These are phyloP conservation scores for Sporothrix mexicana DNA, from an alignment of 2,329 filamentous ascomycete species.

Conservation along the genomic window DNA sequence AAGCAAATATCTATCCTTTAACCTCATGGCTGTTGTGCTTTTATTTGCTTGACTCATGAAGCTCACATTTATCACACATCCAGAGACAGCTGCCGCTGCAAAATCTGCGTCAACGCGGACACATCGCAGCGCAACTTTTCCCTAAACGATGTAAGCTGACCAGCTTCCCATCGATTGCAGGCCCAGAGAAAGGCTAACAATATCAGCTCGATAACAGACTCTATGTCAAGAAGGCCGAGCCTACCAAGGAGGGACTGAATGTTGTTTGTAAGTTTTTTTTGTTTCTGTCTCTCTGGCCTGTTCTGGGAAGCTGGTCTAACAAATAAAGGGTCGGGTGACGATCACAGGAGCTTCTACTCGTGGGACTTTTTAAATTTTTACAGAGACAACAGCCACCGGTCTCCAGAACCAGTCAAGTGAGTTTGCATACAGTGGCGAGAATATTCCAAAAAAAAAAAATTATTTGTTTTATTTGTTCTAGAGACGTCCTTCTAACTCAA, in stretches of 20 bases:
- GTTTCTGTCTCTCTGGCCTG: too few species aligned
- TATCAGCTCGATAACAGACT: not conserved
- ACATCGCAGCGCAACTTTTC: constrained; percentile 73
- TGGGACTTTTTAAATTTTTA: constrained; percentile 66
- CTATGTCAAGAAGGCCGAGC: too few species aligned
- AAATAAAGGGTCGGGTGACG: constrained; percentile 66
- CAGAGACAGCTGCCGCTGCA: constrained; percentile 76
- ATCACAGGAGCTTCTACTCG: constrained; percentile 71
- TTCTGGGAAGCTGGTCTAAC: not conserved
- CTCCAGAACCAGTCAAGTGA: constrained; percentile 46
- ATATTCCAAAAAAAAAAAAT: too few species aligned
- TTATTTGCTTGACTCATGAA: too few species aligned
- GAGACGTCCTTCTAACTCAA: not conserved
- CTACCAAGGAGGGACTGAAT: constrained; percentile 45
- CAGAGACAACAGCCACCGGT: constrained; percentile 44
- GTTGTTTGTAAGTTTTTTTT: constrained; percentile 55
- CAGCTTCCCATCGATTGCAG: constrained; percentile 56
- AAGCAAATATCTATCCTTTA: too few species aligned
- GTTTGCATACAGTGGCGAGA: constrained; percentile 28
- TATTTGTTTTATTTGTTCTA: too few species aligned
- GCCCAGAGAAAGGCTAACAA: constrained; percentile 43
- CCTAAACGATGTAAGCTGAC: constrained; percentile 64
- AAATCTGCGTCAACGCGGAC: constrained; percentile 68
- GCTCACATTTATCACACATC: not conserved
- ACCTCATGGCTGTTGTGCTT: too few species aligned